Base-by-base conservation (phyloP, 2,329 filamentous ascomycete genomes). In the Pseudocercospora cruenta region DNA sequence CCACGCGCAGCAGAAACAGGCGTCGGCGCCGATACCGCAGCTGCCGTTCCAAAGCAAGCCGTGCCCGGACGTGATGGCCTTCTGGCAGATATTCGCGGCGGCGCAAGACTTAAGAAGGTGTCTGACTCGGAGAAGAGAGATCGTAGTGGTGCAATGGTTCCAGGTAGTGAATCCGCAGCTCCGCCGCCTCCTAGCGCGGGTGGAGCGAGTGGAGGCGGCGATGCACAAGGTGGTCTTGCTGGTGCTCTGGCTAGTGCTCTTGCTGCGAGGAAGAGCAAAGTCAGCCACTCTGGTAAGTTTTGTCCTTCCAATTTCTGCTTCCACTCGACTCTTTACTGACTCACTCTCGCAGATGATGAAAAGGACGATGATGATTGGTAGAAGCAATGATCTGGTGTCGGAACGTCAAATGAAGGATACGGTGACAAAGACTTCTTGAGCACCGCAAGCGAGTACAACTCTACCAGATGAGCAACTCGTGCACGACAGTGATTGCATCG, bases 281-380 rank as follows among this genome's bases (percentile, higher is more conserved):
- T 97, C 78, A 92, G 92, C 81, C 90, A 92, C 78, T 96, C 92
- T 84, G 94, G 94, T 97, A 88, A 88, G 92, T 90, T 59, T 60
- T 19, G 7, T 73, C 74, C 60, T 22, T 60, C 22, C 16, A 16
- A 9, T n/a, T 4, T 33, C 2, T 54, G 3, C 2, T 0, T 4
- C 10, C 4, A 24, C 31, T 0, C 21, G n/a, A 16, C 4, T 10
- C 3, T 43, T 19, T 43, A 33, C 8, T 31, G 47, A 47, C 61
- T 9, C 49, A n/a, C 21, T 54, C 21, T 36, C 16, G 36, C 71
- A 93, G 91, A 94, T 82, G 91, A 93, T 72, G 91, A 93, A 78
- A 82, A 84, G 72, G 89, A 92, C 71, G 88, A 92, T 67, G 91
- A 93, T 76, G 91, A 93, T 72, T 92, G 90, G 90, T 87, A 75